Conservation (phyloP, 768 basidiomycete genomes). For the Floccularia luteovirens region DNA sequence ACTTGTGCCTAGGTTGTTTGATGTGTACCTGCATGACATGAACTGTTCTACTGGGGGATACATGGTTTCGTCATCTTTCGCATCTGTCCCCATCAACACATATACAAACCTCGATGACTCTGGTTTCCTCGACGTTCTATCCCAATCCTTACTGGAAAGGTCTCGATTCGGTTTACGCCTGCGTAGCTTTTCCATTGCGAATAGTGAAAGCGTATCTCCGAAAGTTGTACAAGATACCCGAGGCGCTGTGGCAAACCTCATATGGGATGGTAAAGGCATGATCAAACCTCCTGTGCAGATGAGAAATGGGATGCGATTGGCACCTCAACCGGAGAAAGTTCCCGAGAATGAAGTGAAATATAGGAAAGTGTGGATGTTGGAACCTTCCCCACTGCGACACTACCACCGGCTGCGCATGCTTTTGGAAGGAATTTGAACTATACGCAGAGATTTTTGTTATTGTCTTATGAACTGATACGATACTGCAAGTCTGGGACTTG, state of each 20-base stretch:
- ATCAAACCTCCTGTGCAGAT: background rate
- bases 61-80: slow-evolving; percentile 23
- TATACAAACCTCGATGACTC: slow-evolving; percentile 30
- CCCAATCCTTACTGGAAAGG: slow-evolving; percentile 21
- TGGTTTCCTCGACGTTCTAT: slow-evolving; percentile 30
- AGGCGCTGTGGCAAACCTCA: slow-evolving; percentile 20
- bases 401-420: slow-evolving; percentile 24
- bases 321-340: slow-evolving; percentile 2
- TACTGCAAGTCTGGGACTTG: too few relatives aligned
- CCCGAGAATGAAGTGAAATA: background rate
- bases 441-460: too few relatives aligned
- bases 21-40: slow-evolving; percentile 28
- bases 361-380: background rate
- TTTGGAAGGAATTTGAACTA: slow-evolving; percentile 14
- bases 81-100: slow-evolving; percentile 21
- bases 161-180: slow-evolving; percentile 16
- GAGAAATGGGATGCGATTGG: background rate
- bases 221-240: slow-evolving; percentile 16
- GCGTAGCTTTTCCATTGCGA: slow-evolving; percentile 27
- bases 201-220: slow-evolving; percentile 20
- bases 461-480: too few relatives aligned
- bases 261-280: slow-evolving; percentile 23
- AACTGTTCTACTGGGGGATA: slow-evolving; percentile 32
- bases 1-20: slow-evolving; percentile 23
- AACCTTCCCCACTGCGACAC: slow-evolving; percentile 14